phyloP scores from a whole-genome alignment of 352 stramenopile species.

The Globisporangium megalacanthum region DNA sequence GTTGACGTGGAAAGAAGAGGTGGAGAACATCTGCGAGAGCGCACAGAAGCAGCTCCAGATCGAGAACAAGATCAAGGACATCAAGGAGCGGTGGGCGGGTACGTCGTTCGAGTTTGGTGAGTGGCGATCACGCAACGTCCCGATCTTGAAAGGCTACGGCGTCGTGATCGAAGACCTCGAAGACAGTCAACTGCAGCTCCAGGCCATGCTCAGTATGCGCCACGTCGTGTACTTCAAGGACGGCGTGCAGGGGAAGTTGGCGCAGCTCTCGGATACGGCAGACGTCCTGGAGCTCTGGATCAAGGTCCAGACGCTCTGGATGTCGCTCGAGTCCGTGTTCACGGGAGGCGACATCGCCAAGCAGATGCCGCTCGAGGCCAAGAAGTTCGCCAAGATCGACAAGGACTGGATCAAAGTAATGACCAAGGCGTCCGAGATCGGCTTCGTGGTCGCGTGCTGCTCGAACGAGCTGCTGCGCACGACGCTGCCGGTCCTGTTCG shows the following conservation, averaged over 20 bases:
- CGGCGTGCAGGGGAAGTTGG: slow-evolving; percentile 68
- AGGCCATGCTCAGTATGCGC: slow-evolving; percentile 85
- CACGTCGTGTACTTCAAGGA: slow-evolving; percentile 89
- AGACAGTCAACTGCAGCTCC: slow-evolving; percentile 83
- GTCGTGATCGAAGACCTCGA: slow-evolving; percentile 87
- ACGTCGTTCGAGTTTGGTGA: slow-evolving; percentile 81
- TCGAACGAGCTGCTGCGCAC: slow-evolving; percentile 80
- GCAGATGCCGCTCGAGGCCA: slow-evolving; percentile 89
- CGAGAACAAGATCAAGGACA: slow-evolving; percentile 82
- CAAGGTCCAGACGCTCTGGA: slow-evolving; percentile 90
- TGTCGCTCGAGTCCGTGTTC: slow-evolving; percentile 88
- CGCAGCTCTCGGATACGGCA: slow-evolving; percentile 81
- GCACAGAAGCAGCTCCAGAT: slow-evolving; percentile 90
- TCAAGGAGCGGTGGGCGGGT: slow-evolving; percentile 79
- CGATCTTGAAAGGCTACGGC: slow-evolving; percentile 74
- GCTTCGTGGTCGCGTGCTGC: slow-evolving; percentile 74
- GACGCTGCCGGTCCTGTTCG: slow-evolving; percentile 84
- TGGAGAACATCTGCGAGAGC: slow-evolving; percentile 87
- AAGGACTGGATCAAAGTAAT: slow-evolving; percentile 92
- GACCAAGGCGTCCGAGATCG: slow-evolving; percentile 71
- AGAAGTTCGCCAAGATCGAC: slow-evolving; percentile 92
- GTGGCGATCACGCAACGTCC: slow-evolving; percentile 74
- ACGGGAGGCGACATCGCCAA: slow-evolving; percentile 91
- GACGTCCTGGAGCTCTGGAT: slow-evolving; percentile 89
- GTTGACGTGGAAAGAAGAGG: slow-evolving; percentile 71